These are phyloP conservation scores for Eucalyptus lansdowneana DNA, from an alignment of 345 rosid species.

Conservation along the genomic window DNA sequence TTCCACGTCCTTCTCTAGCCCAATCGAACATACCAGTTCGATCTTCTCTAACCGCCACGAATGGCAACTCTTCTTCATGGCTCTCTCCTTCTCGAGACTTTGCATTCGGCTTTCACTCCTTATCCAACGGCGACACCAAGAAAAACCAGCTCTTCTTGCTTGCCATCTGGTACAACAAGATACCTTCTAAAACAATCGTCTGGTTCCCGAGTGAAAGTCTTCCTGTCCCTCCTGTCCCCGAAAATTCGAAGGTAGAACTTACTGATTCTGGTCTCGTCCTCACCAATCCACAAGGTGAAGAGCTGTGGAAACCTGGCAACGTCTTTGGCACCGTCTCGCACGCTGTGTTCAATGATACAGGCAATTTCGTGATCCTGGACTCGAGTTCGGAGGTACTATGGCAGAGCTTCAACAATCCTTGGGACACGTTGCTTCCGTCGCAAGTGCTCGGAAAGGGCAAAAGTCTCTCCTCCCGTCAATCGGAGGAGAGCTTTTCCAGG, in stretches of 20 bases:
- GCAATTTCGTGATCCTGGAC: constrained; percentile 5
- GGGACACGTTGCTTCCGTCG: constrained; percentile 18
- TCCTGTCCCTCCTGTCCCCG: not conserved
- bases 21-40: not conserved
- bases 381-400: not conserved
- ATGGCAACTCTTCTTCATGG: not conserved
- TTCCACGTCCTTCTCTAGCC: not conserved
- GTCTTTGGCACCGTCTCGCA: not conserved
- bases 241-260: constrained; percentile 4
- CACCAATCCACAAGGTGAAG: not conserved
- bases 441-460: not conserved
- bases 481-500: constrained; percentile 7
- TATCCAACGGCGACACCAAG: not conserved
- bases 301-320: constrained; percentile 3
- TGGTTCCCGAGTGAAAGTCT: constrained; percentile 1
- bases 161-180: constrained; percentile 14
- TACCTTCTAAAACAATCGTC: constrained; percentile 12
- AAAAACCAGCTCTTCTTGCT: constrained; percentile 5
- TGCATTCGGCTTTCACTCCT: constrained; percentile 17
- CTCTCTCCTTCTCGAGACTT: constrained; percentile 14
- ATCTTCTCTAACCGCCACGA: not conserved
- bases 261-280: not conserved
- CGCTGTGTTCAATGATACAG: constrained; percentile 12
- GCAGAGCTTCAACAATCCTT: constrained; percentile 18
- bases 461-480: not conserved